Evolutionary conservation across 2,329 filamentous ascomycete species (phyloP).

Genomic region (Monilinia fructicola): DNA sequence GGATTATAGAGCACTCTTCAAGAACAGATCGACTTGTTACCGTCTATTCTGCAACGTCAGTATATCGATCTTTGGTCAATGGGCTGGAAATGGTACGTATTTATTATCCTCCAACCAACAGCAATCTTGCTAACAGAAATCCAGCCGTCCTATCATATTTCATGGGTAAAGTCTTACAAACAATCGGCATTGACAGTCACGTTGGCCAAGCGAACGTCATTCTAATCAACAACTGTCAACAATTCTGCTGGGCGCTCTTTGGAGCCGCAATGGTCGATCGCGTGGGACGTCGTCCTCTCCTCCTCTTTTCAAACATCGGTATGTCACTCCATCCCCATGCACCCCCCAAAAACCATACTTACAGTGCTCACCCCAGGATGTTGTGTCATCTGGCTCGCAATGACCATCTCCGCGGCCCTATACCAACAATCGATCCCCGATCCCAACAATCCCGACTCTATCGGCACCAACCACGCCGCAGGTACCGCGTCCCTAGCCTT

Average conservation of each 20-base stretch:
- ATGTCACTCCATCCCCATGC: not conserved
- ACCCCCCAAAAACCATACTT: not conserved
- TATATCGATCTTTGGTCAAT: constrained; percentile 55
- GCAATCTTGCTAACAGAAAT: constrained; percentile 23
- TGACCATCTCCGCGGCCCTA: constrained; percentile 46
- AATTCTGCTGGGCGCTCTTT: constrained; percentile 53
- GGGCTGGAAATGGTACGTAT: constrained; percentile 44
- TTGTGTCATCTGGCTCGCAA: constrained; percentile 51
- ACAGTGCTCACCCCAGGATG: constrained; percentile 34
- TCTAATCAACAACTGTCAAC: constrained; percentile 55
- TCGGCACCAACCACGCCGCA: constrained; percentile 35
- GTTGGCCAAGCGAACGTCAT: constrained; percentile 54
- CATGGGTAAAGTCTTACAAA: constrained; percentile 51
- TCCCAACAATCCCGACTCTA: constrained; percentile 16
- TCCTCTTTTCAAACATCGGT: constrained; percentile 51
- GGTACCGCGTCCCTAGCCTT: constrained; percentile 50
- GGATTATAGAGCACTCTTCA: constrained; percentile 55
- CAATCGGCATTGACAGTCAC: constrained; percentile 50
- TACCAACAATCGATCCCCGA: constrained; percentile 35
- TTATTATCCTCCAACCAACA: not conserved
- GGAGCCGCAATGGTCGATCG: constrained; percentile 58
- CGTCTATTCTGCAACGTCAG: constrained; percentile 53
- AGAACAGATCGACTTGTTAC: constrained; percentile 49
- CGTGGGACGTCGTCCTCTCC: constrained; percentile 57
- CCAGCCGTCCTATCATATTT: constrained; percentile 52